These are phyloP conservation scores for Apiospora pterosperma DNA, from an alignment of 2,329 filamentous ascomycete species.

Conservation along the genomic window DNA sequence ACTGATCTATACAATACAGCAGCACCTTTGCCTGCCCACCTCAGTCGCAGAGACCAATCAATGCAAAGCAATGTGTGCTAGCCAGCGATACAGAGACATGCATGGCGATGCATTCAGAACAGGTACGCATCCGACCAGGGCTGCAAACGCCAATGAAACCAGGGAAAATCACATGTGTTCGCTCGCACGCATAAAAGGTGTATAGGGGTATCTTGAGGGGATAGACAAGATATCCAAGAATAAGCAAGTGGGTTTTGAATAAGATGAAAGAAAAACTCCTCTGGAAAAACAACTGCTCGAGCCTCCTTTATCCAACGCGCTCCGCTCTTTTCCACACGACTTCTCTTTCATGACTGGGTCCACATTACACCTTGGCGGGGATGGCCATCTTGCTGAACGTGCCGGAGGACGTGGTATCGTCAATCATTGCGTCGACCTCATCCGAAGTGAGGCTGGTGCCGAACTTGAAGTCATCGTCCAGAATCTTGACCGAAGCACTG, in stretches of 20 bases:
- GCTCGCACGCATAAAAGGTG: constrained; percentile 8
- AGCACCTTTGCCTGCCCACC: neutral
- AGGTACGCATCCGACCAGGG: neutral
- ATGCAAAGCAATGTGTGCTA: neutral
- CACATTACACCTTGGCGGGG: neutral
- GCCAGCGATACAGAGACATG: neutral
- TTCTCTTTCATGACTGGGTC: neutral
- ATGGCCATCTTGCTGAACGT: constrained; percentile 28
- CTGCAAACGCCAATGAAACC: neutral
- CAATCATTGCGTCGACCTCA: constrained; percentile 31
- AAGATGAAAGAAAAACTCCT: neutral
- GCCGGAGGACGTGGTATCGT: constrained; percentile 16
- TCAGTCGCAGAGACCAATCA: too few species aligned
- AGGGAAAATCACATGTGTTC: constrained; percentile 2
- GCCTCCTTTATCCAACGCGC: neutral
- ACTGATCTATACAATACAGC: neutral
- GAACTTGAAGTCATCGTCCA: constrained; percentile 41
- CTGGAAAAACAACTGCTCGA: neutral
- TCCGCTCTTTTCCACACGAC: neutral
- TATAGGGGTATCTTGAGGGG: constrained; percentile 6
- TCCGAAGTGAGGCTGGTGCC: constrained; percentile 32
- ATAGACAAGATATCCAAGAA: constrained; percentile 12
- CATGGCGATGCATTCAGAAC: neutral
- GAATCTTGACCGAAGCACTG: constrained; percentile 53
- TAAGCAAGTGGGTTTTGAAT: constrained; percentile 6